Base-by-base conservation (phyloP, 768 basidiomycete genomes). In the Lactarius tabidus region DNA sequence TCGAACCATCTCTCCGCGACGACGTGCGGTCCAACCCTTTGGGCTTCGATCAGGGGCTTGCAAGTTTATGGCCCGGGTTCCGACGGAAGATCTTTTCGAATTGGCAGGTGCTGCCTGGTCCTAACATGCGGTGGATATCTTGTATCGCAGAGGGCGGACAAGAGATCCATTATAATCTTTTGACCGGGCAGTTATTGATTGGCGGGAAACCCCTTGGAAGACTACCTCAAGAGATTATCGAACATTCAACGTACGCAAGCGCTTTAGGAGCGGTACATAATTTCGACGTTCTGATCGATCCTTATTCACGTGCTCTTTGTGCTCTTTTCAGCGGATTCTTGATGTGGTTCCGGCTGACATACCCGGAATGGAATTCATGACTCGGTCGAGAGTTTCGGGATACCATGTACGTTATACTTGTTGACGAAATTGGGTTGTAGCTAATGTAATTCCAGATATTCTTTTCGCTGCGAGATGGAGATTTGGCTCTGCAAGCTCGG, bases 291-390 rank as follows among this genome's bases (percentile, higher is more conserved):
- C 8, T 15, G 18, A 10, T 20, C 18, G 2, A 23, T 12, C 4
- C 1, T 48, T 48, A 48, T 15, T 26, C 45, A 26, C 45, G 9
- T 28, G 26, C 33, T 39, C n/a, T 2, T 41, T 6, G 5, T 20
- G 6, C 17, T 12, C 31, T 5, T 59, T 35, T 12, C 35, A 60
- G 59, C 15, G 45, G 31, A 15, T 43, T 35, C 43, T 43, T 3
- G 36, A 59, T 5, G 31, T 64, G 17, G 64, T 59, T 43, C 53
- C 53, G 26, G 35, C 45, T 8, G 41, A 45, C 38, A 6, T n/a
- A 6, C 41, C 51, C 1, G 53, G n/a, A 33, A 65, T 65, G 58
- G 59, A 65, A 17, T 60, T 53, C 39, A 38, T 53, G 31, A 59
- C 58, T 10, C 58, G 64, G 26, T 35, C 45, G 1, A n/a, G 23